Conservation (phyloP, 139 green algal genomes). For the Chlorella sp. region DNA sequence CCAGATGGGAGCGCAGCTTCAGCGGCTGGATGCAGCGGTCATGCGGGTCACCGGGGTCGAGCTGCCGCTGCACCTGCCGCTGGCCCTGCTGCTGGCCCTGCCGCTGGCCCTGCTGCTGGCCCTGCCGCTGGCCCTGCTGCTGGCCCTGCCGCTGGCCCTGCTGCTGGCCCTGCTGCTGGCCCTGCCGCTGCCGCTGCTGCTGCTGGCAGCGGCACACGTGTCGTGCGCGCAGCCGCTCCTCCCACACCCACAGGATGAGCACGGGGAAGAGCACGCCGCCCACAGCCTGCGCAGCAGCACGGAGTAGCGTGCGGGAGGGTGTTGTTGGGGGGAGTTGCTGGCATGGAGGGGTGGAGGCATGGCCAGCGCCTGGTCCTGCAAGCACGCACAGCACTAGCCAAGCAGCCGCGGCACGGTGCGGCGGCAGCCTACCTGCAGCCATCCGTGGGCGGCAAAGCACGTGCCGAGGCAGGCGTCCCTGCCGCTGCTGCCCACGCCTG, state of each 20-base stretch:
- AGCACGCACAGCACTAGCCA: background rate
- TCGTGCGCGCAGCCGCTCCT: background rate
- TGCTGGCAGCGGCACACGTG: background rate
- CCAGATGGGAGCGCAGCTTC: background rate
- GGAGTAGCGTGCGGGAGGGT: background rate
- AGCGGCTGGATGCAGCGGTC: background rate
- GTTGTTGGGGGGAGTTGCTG: no score
- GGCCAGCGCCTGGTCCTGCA: background rate
- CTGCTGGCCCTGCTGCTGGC: background rate
- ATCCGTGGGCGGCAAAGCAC: background rate
- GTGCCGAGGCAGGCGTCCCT: background rate
- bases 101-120: background rate
- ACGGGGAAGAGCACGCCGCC: background rate
- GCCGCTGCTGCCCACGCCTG: background rate
- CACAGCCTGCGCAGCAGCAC: background rate
- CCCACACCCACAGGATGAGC: slow-evolving; percentile 4
- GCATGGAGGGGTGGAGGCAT: background rate
- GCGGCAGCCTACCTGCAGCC: background rate
- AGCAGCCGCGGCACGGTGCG: background rate
- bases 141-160: background rate
- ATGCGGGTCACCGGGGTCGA: background rate
- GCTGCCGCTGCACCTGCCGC: background rate
- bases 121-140: background rate
- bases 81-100: background rate
- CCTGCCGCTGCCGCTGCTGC: background rate